phyloP scores from a whole-genome alignment of 495 filamentous ascomycete species.

The Xylaria intraflava region DNA sequence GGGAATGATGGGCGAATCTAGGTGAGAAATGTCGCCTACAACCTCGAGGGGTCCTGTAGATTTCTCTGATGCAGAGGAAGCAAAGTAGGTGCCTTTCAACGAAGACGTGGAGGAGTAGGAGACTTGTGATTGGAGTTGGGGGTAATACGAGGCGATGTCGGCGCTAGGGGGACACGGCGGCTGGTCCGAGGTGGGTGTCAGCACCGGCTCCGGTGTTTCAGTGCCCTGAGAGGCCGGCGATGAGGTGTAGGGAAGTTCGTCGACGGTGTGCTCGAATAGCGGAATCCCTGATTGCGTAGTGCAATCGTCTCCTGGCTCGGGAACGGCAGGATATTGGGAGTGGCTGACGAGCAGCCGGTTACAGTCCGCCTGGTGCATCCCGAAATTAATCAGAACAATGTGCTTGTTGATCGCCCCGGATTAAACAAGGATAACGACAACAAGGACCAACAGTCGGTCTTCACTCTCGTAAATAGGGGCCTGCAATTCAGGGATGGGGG shows the following conservation, averaged over 20 bases:
- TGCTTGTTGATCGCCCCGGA: neutral
- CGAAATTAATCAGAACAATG: neutral
- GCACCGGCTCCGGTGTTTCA: neutral
- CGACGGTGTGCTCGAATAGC: constrained; percentile 1
- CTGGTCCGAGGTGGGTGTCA: neutral
- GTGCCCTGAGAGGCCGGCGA: constrained; percentile 14
- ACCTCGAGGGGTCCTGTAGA: neutral
- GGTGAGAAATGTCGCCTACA: neutral
- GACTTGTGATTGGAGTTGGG: neutral
- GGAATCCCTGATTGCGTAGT: constrained; percentile 15
- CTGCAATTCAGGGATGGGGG: too few species aligned
- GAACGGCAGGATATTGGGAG: neutral
- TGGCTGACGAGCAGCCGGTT: constrained; percentile 15
- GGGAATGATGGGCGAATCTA: neutral
- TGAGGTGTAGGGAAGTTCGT: constrained; percentile 2
- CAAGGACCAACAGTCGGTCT: neutral
- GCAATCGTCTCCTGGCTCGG: constrained; percentile 8
- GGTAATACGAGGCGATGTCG: neutral
- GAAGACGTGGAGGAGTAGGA: neutral
- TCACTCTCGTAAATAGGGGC: too few species aligned
- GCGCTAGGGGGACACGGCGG: neutral
- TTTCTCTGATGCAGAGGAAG: neutral
- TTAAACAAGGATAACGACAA: neutral
- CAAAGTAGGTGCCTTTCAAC: neutral
- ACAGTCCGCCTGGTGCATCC: constrained; percentile 11